These are phyloP conservation scores for Didymella pinodella DNA, from an alignment of 2,329 filamentous ascomycete species.

Conservation along the genomic window DNA sequence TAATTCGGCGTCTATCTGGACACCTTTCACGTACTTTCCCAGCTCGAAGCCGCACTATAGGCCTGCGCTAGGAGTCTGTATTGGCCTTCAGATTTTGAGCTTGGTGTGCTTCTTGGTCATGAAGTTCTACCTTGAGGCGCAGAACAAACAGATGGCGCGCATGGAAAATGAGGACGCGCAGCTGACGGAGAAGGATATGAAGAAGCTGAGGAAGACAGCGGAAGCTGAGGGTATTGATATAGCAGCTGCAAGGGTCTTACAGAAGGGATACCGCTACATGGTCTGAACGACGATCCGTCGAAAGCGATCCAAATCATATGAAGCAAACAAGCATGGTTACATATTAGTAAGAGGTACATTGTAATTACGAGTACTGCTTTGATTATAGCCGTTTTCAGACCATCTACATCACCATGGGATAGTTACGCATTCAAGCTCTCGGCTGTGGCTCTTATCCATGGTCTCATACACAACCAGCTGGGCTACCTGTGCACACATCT, in stretches of 20 bases:
- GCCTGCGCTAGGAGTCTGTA: constrained; percentile 33
- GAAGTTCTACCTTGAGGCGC: constrained; percentile 37
- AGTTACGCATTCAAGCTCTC: too few relatives aligned
- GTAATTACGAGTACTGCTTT: not conserved
- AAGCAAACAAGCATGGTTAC: not conserved
- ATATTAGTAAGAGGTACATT: not conserved
- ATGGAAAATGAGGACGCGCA: constrained; percentile 59
- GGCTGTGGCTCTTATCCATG: too few relatives aligned
- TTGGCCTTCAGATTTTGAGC: constrained; percentile 30
- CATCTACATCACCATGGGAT: too few relatives aligned
- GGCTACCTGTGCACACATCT: too few relatives aligned
- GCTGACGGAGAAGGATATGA: constrained; percentile 58
- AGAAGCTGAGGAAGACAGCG: constrained; percentile 59
- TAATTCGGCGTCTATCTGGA: constrained; percentile 62
- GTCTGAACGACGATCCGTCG: constrained; percentile 41
- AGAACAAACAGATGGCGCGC: constrained; percentile 61
- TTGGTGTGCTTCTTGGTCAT: constrained; percentile 27
- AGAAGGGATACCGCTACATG: constrained; percentile 64
- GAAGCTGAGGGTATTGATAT: constrained; percentile 61
- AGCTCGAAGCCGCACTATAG: constrained; percentile 30
- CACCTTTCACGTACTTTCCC: constrained; percentile 51
- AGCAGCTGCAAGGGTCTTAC: constrained; percentile 58
- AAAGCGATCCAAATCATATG: not conserved
- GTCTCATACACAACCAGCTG: too few relatives aligned
- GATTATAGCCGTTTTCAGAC: not conserved